phyloP scores from a whole-genome alignment of 1,139 yeast genomes.

The Candida pseudocylindracea region DNA sequence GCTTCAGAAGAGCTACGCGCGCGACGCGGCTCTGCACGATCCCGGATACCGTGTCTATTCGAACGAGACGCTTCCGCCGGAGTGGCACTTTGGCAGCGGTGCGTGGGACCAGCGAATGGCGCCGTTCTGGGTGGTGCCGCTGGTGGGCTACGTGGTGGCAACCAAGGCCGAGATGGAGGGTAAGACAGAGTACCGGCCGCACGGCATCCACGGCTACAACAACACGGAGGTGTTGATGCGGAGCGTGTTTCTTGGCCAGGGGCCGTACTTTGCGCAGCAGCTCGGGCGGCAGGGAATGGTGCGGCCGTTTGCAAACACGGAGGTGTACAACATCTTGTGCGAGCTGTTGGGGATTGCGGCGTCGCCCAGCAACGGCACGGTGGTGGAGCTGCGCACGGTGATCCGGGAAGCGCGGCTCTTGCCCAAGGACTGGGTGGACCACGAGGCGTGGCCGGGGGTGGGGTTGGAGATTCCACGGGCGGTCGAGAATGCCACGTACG shows the following conservation, averaged over 20 bases:
- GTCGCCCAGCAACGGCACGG: constrained; percentile 37
- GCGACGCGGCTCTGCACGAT: constrained; percentile 4
- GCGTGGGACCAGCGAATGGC: constrained; percentile 42
- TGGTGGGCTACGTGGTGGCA: constrained; percentile 60
- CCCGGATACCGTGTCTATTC: constrained; percentile 19
- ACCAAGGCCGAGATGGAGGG: constrained; percentile 34
- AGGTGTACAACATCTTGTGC: constrained; percentile 56
- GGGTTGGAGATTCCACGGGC: constrained; percentile 23
- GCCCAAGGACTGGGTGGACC: constrained; percentile 32
- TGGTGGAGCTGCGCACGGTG: constrained; percentile 1
- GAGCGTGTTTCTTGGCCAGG: constrained; percentile 57
- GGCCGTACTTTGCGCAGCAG: constrained; percentile 41
- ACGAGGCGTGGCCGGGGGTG: constrained; percentile 31
- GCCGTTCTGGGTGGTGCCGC: constrained; percentile 69
- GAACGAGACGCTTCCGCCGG: constrained; percentile 36
- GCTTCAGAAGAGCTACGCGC: constrained; percentile 7
- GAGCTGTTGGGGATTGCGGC: constrained; percentile 38
- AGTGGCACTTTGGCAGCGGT: constrained; percentile 45
- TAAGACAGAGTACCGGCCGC: constrained; percentile 28
- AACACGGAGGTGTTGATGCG: constrained; percentile 63
- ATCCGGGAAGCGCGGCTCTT: constrained; percentile 11
- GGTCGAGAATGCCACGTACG: constrained; percentile 29
- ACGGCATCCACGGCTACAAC: constrained; percentile 74
- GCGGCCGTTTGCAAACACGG: constrained; percentile 48
- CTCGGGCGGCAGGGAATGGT: constrained; percentile 10